These are phyloP conservation scores for Anthostomella pinea DNA, from an alignment of 2,329 filamentous ascomycete species.

Conservation along the genomic window DNA sequence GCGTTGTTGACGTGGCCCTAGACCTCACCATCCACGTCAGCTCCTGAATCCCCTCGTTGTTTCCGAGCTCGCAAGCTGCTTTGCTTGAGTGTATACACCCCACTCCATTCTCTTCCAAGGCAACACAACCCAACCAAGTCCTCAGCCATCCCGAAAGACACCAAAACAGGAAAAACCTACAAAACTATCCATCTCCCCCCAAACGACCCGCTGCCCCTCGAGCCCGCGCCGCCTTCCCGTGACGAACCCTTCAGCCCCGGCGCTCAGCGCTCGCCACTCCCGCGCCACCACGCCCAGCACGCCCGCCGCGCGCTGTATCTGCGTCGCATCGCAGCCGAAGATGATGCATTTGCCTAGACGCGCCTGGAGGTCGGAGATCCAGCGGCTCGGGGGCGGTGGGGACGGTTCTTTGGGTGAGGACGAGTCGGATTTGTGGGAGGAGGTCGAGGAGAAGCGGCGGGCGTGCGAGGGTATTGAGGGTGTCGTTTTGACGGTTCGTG, in stretches of 20 bases:
- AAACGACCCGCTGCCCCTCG: slow-evolving; percentile 24
- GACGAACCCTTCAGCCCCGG: slow-evolving; percentile 28
- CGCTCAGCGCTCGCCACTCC: slow-evolving; percentile 59
- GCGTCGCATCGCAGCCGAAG: slow-evolving; percentile 63
- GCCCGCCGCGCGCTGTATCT: slow-evolving; percentile 54
- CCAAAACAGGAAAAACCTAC: slow-evolving; percentile 25
- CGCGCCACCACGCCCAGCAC: slow-evolving; percentile 58
- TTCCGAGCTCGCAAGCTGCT: too few relatives aligned
- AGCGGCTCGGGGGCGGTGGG: slow-evolving; percentile 50
- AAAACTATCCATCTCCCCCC: slow-evolving; percentile 72
- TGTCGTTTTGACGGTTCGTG: too few relatives aligned
- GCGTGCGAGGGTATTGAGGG: slow-evolving; percentile 6
- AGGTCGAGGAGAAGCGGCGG: slow-evolving; percentile 1
- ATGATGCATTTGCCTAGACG: slow-evolving; percentile 72
- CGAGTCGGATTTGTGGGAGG: slow-evolving; percentile 12
- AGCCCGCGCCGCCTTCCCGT: slow-evolving; percentile 19
- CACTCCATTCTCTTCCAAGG: too few relatives aligned
- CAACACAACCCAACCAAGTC: too few relatives aligned
- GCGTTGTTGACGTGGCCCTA: slow-evolving; percentile 82
- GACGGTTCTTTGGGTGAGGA: too few relatives aligned
- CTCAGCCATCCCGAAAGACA: too few relatives aligned
- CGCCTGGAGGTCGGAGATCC: slow-evolving; percentile 66
- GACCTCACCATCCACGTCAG: slow-evolving; percentile 4
- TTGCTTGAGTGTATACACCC: too few relatives aligned
- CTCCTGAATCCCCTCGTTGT: too few relatives aligned